Conservation (phyloP, 1,284 basidiomycete species). For the Apiotrichum mycotoxinovorans region DNA sequence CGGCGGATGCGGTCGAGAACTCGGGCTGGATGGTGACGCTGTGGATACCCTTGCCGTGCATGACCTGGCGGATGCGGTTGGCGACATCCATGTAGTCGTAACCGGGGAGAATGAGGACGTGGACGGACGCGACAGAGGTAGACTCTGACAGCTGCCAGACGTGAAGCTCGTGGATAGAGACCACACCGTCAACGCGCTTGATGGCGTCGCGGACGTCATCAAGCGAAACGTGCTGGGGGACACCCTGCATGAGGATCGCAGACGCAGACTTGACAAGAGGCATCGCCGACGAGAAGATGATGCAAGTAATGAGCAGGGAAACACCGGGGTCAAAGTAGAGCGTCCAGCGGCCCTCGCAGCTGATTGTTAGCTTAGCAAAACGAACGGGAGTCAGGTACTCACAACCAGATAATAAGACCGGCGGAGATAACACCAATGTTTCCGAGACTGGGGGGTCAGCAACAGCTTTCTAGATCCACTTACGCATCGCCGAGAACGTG, state of each 20-base stretch:
- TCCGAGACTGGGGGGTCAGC: conserved; percentile 57
- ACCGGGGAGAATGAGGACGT: conserved; percentile 74
- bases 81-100: conserved; percentile 90
- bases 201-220: conserved; percentile 81
- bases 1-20: conserved; percentile 25
- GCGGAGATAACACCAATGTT: conserved; percentile 97
- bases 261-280: conserved; percentile 92
- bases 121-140: conserved; percentile 92
- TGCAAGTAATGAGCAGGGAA: conserved; percentile 89
- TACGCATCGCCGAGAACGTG: conserved; percentile 93
- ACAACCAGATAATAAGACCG: conserved; percentile 86
- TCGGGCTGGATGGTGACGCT: conserved; percentile 73
- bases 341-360: conserved; percentile 54
- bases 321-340: conserved; percentile 93
- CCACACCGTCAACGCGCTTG: conserved; percentile 74
- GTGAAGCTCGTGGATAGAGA: conserved; percentile 91
- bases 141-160: conserved; percentile 89
- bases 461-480: conserved; percentile 17
- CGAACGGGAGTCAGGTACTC: conserved; percentile 15
- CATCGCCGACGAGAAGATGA: conserved; percentile 93
- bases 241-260: conserved; percentile 95
- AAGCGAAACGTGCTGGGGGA: conserved; percentile 82
- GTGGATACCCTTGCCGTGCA: conserved; percentile 91
- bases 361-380: conserved; percentile 6
- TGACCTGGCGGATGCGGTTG: conserved; percentile 70